Evolutionary conservation across 2,329 filamentous ascomycete species (phyloP), one percentile per base, ranked within the genome.

Genomic region (Paecilomyces fulvus): DNA sequence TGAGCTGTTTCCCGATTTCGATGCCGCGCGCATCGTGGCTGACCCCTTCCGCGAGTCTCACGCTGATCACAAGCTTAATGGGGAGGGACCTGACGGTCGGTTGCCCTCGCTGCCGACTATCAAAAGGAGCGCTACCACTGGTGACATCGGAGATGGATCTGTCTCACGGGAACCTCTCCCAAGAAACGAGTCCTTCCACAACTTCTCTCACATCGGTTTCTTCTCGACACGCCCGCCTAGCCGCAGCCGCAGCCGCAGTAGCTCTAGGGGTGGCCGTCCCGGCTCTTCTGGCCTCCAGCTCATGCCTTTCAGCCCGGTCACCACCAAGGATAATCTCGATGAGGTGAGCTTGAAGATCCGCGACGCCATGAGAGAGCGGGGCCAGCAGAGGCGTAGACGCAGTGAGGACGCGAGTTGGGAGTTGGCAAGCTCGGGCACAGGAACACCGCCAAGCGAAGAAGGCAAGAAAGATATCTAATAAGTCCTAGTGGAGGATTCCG

Each of bases 1-100:
- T 0, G 92, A 97, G 69, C 87, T 99, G 77, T 99, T 95, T 76
- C 87, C 91, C n/a, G 94, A 99, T 76, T 99, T 96, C 68, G 89
- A 94, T 65, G 82, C 86, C 60, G 81, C 83, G 11, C 83, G 90
- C 31, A 82, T 94, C 56, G 77, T 92, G 51, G 73, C 76, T 3
- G 78, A 79, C 66, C 77, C 78, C 3, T 78, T 79, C 68, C 73
- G 72, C 33, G 69, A 69, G 54, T 61, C 56, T 55, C 59, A 48
- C n/a, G 48, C 57, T 2, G 61, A 61, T 28, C 56, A 58, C 17
- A 64, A 59, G 52, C 12, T 55, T 14, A 62, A 61, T 14, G 59
- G 50, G 3, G 63, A 59, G 53, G 51, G 20, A 20, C 59, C 37
- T n/a, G 37, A 43, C 8, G 4, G 37, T n/a, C 37, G 37, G 5